Conservation (phyloP, 768 basidiomycete genomes). For the Lactarius pseudohatsudake region DNA sequence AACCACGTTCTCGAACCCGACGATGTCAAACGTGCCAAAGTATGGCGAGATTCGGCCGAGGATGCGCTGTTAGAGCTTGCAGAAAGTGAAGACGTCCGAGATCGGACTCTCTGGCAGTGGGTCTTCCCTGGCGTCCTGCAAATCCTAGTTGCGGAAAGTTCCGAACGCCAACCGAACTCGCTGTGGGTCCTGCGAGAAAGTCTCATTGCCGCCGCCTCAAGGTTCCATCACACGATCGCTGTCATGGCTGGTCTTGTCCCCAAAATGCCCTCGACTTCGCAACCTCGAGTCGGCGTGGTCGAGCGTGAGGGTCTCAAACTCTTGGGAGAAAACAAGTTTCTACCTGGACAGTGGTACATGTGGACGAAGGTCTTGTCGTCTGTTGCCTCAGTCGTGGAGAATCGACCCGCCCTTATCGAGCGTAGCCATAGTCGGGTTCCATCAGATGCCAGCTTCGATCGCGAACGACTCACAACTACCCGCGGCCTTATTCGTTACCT, state of each 20-base stretch:
- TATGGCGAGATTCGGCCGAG: conserved; percentile 59
- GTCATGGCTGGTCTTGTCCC: conserved; percentile 71
- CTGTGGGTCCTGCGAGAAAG: conserved; percentile 58
- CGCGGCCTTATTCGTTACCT: conserved; percentile 82
- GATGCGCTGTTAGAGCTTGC: conserved; percentile 68
- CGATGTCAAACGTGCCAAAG: conserved; percentile 60
- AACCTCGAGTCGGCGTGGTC: conserved; percentile 41
- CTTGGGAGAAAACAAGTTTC: conserved; percentile 54
- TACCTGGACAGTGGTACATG: conserved; percentile 77
- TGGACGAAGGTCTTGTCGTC: conserved; percentile 86
- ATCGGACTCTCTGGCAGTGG: conserved; percentile 73
- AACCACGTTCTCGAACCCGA: conserved; percentile 64
- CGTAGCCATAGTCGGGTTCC: conserved; percentile 69
- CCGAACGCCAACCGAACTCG: conserved; percentile 48
- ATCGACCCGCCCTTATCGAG: conserved; percentile 51
- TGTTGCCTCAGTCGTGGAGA: conserved; percentile 69
- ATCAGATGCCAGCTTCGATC: conserved; percentile 73
- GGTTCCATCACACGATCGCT: conserved; percentile 71
- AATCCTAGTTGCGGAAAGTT: conserved; percentile 36
- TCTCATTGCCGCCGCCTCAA: conserved; percentile 63
- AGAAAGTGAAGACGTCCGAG: conserved; percentile 65
- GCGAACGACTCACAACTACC: conserved; percentile 79
- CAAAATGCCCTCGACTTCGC: conserved; percentile 48
- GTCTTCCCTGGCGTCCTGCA: conserved; percentile 67
- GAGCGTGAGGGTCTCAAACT: conserved; percentile 56